These are phyloP conservation scores for Claviceps lovelessii DNA, from an alignment of 2,329 filamentous ascomycete species.

Conservation along the genomic window DNA sequence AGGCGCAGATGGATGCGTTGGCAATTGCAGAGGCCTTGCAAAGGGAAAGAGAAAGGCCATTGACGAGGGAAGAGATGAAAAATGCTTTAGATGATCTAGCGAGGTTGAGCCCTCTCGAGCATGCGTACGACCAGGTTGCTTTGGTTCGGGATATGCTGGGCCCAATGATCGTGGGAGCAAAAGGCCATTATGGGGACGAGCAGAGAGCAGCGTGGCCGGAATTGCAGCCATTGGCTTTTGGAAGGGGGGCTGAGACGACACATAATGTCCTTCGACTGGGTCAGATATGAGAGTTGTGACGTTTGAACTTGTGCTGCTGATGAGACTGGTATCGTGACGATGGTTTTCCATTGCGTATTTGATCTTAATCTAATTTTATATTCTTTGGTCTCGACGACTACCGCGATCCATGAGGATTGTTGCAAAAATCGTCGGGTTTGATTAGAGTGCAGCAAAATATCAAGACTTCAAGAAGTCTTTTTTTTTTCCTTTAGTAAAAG, in stretches of 20 bases:
- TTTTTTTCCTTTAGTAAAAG: too few relatives aligned
- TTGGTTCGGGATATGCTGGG: constrained; percentile 15
- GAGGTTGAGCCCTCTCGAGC: constrained; percentile 11
- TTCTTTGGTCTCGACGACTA: not conserved
- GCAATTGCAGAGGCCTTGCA: constrained; percentile 12
- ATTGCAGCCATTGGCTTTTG: constrained; percentile 12
- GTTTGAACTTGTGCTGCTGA: not conserved
- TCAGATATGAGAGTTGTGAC: not conserved
- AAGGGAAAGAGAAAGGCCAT: constrained; percentile 14
- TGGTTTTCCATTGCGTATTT: not conserved
- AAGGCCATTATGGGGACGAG: not conserved
- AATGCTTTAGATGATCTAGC: constrained; percentile 13
- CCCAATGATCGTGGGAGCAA: constrained; percentile 7
- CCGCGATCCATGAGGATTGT: not conserved
- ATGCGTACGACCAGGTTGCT: constrained; percentile 10
- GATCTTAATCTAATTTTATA: not conserved
- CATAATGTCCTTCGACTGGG: constrained; percentile 8
- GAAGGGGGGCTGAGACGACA: not conserved
- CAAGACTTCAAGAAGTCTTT: not conserved
- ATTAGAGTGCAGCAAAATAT: not conserved
- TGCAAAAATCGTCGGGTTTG: not conserved
- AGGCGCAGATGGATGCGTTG: not conserved
- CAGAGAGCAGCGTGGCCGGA: constrained; percentile 3
- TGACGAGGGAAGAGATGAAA: constrained; percentile 14
- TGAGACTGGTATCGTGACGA: not conserved